A percentile compares a stretch with the other conserved stretches of the same genome.
Conservation (phyloP, 2,329 filamentous ascomycete genomes). For the Pyricularia grisea region DNA sequence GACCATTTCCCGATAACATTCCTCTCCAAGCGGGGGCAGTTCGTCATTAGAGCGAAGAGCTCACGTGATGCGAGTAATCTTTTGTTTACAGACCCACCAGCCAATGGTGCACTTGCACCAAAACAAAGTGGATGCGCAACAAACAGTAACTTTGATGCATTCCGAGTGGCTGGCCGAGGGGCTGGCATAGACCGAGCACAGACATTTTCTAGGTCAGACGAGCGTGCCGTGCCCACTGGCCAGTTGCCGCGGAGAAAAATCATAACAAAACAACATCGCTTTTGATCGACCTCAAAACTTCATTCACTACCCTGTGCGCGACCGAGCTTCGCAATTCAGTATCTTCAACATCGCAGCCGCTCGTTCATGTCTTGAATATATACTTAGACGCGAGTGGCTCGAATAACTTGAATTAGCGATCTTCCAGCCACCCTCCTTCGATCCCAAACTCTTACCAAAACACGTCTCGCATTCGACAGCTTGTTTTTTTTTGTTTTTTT, state of each 20-base stretch:
- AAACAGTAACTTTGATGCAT: not conserved
- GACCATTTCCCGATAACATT: not conserved
- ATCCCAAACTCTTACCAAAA: not conserved
- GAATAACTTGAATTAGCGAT: not conserved
- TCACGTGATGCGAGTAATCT: not conserved
- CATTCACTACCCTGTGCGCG: not conserved
- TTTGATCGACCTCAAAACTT: constrained; percentile 11
- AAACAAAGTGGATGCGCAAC: not conserved
- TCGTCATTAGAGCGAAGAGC: not conserved
- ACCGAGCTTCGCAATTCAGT: constrained; percentile 2
- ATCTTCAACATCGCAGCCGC: not conserved
- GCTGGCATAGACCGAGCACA: not conserved
- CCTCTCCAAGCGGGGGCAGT: not conserved
- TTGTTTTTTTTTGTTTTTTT: not conserved
- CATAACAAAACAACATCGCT: constrained; percentile 14
- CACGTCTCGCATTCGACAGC: not conserved
- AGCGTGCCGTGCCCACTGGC: not conserved
- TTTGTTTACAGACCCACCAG: not conserved
- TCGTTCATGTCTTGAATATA: not conserved
- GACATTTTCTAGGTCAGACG: not conserved
- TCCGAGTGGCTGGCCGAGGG: constrained; percentile 1
- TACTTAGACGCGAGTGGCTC: not conserved
- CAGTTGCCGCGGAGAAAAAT: constrained; percentile 7
- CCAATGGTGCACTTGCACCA: not conserved
- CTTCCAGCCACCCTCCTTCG: not conserved